Base-by-base conservation (phyloP, 805 yeast species). In the Wickerhamomyces chaumierensis region DNA sequence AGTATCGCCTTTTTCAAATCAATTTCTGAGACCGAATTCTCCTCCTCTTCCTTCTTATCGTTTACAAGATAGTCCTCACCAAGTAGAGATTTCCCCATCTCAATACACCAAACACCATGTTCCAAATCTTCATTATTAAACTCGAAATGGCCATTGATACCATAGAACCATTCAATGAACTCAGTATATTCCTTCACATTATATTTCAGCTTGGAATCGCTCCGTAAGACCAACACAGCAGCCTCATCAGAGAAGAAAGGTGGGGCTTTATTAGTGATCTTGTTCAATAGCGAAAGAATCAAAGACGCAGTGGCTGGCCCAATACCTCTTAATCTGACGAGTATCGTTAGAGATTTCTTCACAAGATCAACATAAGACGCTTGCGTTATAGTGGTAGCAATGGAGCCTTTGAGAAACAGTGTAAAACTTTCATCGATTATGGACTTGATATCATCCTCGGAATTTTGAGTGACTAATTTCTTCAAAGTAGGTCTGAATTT, bases 291-390 rank as follows among this genome's bases (percentile, higher is more conserved):
- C 2, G 55, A 52, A 2, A 53, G 37, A 3, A 53, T 21, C 18
- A 53, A 28, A 1, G 57, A 53, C 1, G 48, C 54, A 3, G 56
- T 53, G 1, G 57, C 57, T 2, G 57, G 57, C 0, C 57, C 56
- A 4, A 53, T 54, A 2, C 57, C 56, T 34, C 53, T 15, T 11
- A 53, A 35, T 3, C 36, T 36, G 7, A 39, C 38, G 4, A 52
- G 19, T 0, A 28, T 25, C 9, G 34, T 36, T 35, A 48, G 2
- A 0, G 52, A 34, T 6, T 25, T 11, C 16, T 41, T 47, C 5
- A 51, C 38, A 2, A 42, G 9, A 12, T 33, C 37, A 3, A 36
- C 15, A 28, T 53, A 51, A n/a, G n/a, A n/a, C n/a, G n/a, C n/a
- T n/a, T n/a, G n/a, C n/a, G n/a, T n/a, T n/a, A n/a, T n/a, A n/a